Percentiles rank a stretch among this genome's conserved stretches.
phyloP scores from a whole-genome alignment of 805 yeast genomes.

The Torulaspora gathmanii region DNA sequence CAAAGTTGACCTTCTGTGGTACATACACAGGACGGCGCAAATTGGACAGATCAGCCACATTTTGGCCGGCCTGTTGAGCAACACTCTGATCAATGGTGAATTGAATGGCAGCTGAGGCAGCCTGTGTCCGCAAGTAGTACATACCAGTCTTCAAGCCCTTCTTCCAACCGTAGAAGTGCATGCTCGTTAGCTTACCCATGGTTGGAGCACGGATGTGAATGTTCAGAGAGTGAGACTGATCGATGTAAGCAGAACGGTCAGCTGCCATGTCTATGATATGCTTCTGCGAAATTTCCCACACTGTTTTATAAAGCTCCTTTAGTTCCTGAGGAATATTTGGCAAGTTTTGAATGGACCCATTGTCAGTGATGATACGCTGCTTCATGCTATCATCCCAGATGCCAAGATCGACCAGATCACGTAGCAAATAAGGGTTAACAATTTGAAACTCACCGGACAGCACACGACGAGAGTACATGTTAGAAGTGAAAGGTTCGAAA shows the following conservation, averaged over 20 bases:
- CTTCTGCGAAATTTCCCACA: constrained; percentile 93
- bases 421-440: constrained; percentile 78
- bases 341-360: constrained; percentile 82
- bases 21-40: constrained; percentile 39
- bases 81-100: constrained; percentile 82
- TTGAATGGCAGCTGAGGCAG: constrained; percentile 95
- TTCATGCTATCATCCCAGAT: constrained; percentile 80
- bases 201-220: constrained; percentile 86
- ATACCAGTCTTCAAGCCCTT: constrained; percentile 98
- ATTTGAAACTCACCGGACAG: constrained; percentile 91
- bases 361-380: constrained; percentile 64
- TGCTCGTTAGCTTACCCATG: constrained; percentile 91
- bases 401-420: constrained; percentile 76
- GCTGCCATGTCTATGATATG: constrained; percentile 79
- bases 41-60: constrained; percentile 34
- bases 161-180: constrained; percentile 99
- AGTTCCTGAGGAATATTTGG: constrained; percentile 68
- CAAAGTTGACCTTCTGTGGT: constrained; percentile 24
- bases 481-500: constrained; percentile 93
- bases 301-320: constrained; percentile 82
- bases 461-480: constrained; percentile 85
- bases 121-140: constrained; percentile 96
- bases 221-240: constrained; percentile 91
- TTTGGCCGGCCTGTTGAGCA: constrained; percentile 83
- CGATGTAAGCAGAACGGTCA: constrained; percentile 73